These are phyloP conservation scores for Blastobotrys apis DNA, from an alignment of 1,139 yeast genomes.

Conservation along the genomic window DNA sequence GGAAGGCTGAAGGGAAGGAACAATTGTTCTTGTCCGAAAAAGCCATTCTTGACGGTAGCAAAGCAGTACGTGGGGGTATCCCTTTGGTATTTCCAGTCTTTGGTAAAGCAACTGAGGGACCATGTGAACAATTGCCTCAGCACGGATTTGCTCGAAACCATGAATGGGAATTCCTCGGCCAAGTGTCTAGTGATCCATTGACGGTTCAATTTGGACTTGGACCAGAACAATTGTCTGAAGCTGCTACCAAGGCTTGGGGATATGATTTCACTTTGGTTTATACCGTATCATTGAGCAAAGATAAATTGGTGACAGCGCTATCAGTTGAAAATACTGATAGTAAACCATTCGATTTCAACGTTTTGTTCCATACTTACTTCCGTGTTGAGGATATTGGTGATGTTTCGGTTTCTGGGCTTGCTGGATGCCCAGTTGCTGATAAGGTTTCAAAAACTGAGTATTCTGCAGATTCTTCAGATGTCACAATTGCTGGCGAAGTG, in stretches of 20 bases:
- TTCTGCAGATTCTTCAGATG: slow-evolving; percentile 56
- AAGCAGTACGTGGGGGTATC: slow-evolving; percentile 95
- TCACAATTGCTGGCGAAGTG: slow-evolving; percentile 71
- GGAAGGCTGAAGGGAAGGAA: slow-evolving; percentile 69
- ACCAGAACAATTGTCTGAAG: slow-evolving; percentile 68
- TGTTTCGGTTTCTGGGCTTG: slow-evolving; percentile 68
- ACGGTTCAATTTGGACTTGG: slow-evolving; percentile 86
- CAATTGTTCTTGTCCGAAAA: slow-evolving; percentile 60
- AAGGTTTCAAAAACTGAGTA: slow-evolving; percentile 63
- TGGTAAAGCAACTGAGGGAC: slow-evolving; percentile 60
- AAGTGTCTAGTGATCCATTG: slow-evolving; percentile 54
- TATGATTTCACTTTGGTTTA: slow-evolving; percentile 73
- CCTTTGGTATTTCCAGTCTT: slow-evolving; percentile 94
- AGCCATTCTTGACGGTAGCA: slow-evolving; percentile 83
- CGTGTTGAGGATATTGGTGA: slow-evolving; percentile 71
- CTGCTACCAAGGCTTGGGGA: slow-evolving; percentile 54
- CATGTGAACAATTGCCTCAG: slow-evolving; percentile 65
- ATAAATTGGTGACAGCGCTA: slow-evolving; percentile 59
- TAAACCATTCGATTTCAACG: slow-evolving; percentile 71
- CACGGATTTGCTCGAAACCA: slow-evolving; percentile 94
- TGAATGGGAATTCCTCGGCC: slow-evolving; percentile 90
- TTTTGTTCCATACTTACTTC: slow-evolving; percentile 94
- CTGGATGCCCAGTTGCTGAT: slow-evolving; percentile 67
- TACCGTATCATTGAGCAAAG: slow-evolving; percentile 47
- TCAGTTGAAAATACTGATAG: slow-evolving; percentile 70